Base-by-base conservation (phyloP, 352 stramenopile genomes). In the Phytophthora palmivora region DNA sequence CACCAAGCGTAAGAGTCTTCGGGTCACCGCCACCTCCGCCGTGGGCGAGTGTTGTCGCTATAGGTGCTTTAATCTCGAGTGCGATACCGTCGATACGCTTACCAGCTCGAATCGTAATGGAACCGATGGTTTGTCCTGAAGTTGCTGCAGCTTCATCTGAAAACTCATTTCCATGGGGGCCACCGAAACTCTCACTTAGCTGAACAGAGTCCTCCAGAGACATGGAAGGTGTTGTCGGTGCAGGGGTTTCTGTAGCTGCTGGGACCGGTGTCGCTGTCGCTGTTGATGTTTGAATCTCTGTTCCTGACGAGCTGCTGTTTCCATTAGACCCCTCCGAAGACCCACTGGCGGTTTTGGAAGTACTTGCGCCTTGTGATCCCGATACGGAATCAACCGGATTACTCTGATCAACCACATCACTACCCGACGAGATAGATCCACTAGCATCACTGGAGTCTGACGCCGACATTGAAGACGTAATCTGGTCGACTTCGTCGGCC, bases 151-250 rank as follows among this genome's bases (percentile, higher is more conserved):
- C 24, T 49, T 49, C 15, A 33, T 49, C 42, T 9, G 42, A 49
- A 14, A 49, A 49, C 9, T 49, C 42, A 22, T 36, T 49, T 32
- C 46, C 46, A 15, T 60, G 52, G 6, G 41, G 52, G 21, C 41
- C 52, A 9, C 52, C 52, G 26, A 60, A 60, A 18, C 30, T 54
- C 43, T 32, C 46, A 33, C 46, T 54, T 30, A 54, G 19, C 19
- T 54, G 46, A 15, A 54, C 32, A 4, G 46, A 43, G 34, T 54
- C 32, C 11, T 54, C 32, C 0, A 54, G 10, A 18, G 46, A 43
- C 4, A 54, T 54, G 9, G 46, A 21, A 34, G 42, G 42, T 14
- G 42, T 42, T 3, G 28, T 19, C 7, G 43, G 19, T 21, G 24
- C 6, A 36, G 43, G 22, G 16, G n/a, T n/a, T n/a, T n/a, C n/a